These are phyloP conservation scores for Alternaria ethzedia DNA, from an alignment of 2,329 filamentous ascomycete species.

Conservation along the genomic window DNA sequence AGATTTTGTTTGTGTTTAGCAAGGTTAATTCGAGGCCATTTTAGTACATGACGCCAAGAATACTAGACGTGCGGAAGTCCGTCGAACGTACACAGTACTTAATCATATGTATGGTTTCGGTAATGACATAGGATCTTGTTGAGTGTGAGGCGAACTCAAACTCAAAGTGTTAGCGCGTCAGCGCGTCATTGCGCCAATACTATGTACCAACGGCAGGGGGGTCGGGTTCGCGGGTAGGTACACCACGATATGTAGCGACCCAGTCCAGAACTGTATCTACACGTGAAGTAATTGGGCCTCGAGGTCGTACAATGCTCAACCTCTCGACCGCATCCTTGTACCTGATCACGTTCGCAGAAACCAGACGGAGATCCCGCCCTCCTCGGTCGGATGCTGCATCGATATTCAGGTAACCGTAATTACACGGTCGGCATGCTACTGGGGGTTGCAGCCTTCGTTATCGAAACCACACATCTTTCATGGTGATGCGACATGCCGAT, in stretches of 20 bases:
- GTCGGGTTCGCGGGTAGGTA: slow-evolving; percentile 1
- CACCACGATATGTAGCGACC: not conserved
- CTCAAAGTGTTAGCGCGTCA: not conserved
- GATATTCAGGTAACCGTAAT: not conserved
- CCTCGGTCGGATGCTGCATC: not conserved
- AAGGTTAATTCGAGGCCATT: not conserved
- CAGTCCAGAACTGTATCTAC: not conserved
- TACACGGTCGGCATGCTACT: not conserved
- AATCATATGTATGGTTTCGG: not conserved
- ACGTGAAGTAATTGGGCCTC: not conserved
- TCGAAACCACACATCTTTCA: not conserved
- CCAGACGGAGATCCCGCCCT: not conserved
- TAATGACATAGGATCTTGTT: not conserved
- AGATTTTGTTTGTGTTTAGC: not conserved
- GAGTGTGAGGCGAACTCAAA: not conserved
- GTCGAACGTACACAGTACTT: not conserved
- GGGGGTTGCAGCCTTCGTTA: not conserved
- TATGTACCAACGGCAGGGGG: not conserved
- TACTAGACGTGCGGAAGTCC: not conserved
- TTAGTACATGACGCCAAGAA: not conserved
- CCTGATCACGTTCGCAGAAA: not conserved
- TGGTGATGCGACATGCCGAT: slow-evolving; percentile 15
- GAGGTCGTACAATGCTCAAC: not conserved
- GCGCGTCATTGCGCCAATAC: not conserved
- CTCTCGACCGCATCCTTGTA: not conserved